phyloP scores from a whole-genome alignment of 352 stramenopile species.

The Pythium monospermum region DNA sequence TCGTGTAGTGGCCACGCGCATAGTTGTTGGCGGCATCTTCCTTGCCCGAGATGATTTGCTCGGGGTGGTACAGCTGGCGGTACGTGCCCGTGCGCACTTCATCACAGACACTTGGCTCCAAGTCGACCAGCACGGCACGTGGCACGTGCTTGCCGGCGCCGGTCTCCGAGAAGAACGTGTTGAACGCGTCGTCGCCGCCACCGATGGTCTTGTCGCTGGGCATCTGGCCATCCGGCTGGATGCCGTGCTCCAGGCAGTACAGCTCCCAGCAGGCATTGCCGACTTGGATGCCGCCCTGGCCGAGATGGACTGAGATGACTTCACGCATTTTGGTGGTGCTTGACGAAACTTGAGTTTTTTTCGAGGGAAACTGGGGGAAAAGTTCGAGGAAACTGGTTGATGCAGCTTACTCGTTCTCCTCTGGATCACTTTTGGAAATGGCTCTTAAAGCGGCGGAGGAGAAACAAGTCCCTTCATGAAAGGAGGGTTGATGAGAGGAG shows the following conservation, averaged over 20 bases:
- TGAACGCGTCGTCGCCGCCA: conserved; percentile 95
- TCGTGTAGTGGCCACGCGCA: conserved; percentile 90
- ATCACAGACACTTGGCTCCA: conserved; percentile 95
- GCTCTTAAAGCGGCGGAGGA: not conserved
- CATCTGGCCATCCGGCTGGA: conserved; percentile 93
- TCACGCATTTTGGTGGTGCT: conserved; percentile 43
- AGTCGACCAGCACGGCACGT: conserved; percentile 93
- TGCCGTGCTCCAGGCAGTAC: conserved; percentile 83
- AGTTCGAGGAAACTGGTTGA: conserved; percentile 64
- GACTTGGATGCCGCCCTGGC: conserved; percentile 88
- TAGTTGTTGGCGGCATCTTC: conserved; percentile 89
- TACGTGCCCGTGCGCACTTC: conserved; percentile 94
- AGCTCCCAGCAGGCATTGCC: conserved; percentile 83
- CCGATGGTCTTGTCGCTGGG: conserved; percentile 90
- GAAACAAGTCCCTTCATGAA: not conserved
- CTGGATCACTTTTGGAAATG: conserved; percentile 6
- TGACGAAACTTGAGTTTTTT: not conserved
- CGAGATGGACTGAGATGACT: conserved; percentile 82
- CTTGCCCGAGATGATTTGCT: conserved; percentile 97
- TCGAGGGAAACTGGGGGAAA: not conserved
- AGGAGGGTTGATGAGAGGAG: not conserved
- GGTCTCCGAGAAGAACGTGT: conserved; percentile 95
- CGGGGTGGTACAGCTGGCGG: conserved; percentile 94
- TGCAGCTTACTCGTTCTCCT: conserved; percentile 52
- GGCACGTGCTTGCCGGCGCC: conserved; percentile 92